Percentiles rank a stretch among this genome's conserved stretches.
phyloP scores from a whole-genome alignment of 441 rosid species.

The Croton setiger region DNA sequence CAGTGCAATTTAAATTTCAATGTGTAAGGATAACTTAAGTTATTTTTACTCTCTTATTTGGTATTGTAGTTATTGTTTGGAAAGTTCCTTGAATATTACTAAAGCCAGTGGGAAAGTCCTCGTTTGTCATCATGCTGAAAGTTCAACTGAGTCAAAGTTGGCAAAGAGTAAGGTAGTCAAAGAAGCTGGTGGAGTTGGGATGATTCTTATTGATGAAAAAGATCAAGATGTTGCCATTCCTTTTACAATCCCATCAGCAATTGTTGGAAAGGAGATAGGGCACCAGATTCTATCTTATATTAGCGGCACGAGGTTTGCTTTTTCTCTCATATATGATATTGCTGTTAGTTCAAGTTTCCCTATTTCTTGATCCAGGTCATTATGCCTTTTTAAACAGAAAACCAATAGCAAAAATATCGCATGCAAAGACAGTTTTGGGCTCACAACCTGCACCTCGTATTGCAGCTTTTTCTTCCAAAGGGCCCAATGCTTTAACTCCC shows the following conservation, averaged over 20 bases:
- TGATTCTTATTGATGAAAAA: conserved; percentile 48
- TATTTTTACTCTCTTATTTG: conserved; percentile 18
- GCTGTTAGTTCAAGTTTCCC: neutral
- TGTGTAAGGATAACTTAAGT: conserved; percentile 19
- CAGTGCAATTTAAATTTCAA: conserved; percentile 16
- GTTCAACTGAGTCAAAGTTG: conserved; percentile 51
- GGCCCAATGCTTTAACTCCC: conserved; percentile 65
- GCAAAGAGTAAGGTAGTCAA: conserved; percentile 44
- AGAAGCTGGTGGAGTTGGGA: conserved; percentile 56
- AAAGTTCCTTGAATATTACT: conserved; percentile 51
- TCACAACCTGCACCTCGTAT: conserved; percentile 52
- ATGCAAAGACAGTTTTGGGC: conserved; percentile 54
- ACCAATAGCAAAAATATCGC: conserved; percentile 39
- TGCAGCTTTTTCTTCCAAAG: conserved; percentile 66
- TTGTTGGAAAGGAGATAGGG: conserved; percentile 41
- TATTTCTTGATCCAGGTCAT: conserved; percentile 10
- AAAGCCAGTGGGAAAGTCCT: conserved; percentile 49
- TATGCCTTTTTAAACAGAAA: conserved; percentile 30
- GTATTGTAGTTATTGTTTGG: conserved; percentile 47
- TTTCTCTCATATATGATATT: neutral
- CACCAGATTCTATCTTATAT: conserved; percentile 41
- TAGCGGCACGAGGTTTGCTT: conserved; percentile 36
- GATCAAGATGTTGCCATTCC: conserved; percentile 58
- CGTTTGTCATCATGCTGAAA: conserved; percentile 50
- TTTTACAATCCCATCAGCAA: conserved; percentile 52